phyloP scores from a whole-genome alignment of 1,284 basidiomycete species.

The Malassezia obtusa region DNA sequence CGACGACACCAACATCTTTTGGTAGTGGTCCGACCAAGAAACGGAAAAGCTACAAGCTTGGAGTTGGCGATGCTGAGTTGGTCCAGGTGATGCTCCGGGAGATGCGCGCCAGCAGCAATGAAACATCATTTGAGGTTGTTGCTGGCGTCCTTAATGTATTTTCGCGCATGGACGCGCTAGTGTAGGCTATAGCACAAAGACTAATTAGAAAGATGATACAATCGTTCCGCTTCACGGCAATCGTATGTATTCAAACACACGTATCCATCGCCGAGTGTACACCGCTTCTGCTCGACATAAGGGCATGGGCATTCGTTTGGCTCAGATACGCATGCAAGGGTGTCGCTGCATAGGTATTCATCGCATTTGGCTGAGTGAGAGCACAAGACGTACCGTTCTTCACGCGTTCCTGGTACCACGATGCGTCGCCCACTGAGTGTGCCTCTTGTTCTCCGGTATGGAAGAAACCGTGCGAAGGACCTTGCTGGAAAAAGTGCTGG shows the following conservation, averaged over 20 bases:
- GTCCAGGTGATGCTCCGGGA: conserved; percentile 32
- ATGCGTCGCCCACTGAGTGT: conserved; percentile 10
- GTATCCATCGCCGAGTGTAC: conserved; percentile 4
- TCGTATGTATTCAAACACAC: conserved; percentile 5
- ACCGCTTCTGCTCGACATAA: conserved; percentile 9
- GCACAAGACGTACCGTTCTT: not conserved
- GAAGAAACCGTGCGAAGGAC: not conserved
- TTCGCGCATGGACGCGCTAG: conserved; percentile 35
- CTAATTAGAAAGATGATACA: not conserved
- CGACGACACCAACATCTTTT: not conserved
- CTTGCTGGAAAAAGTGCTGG: conserved; percentile 10
- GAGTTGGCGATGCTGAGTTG: conserved; percentile 22
- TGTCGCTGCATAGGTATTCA: conserved; percentile 13
- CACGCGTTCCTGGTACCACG: conserved; percentile 17
- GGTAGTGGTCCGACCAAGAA: conserved; percentile 15
- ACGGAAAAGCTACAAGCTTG: conserved; percentile 19
- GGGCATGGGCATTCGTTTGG: conserved; percentile 14
- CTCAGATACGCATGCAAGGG: conserved; percentile 13
- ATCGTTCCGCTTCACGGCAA: not conserved
- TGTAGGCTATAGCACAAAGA: conserved; percentile 6
- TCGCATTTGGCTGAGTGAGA: conserved; percentile 5
- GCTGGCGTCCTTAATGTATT: conserved; percentile 40
- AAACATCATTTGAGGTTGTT: conserved; percentile 37
- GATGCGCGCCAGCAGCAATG: conserved; percentile 22
- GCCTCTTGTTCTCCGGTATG: conserved; percentile 10